phyloP scores from a whole-genome alignment of 441 rosid species.

The Arabidopsis lyrata region DNA sequence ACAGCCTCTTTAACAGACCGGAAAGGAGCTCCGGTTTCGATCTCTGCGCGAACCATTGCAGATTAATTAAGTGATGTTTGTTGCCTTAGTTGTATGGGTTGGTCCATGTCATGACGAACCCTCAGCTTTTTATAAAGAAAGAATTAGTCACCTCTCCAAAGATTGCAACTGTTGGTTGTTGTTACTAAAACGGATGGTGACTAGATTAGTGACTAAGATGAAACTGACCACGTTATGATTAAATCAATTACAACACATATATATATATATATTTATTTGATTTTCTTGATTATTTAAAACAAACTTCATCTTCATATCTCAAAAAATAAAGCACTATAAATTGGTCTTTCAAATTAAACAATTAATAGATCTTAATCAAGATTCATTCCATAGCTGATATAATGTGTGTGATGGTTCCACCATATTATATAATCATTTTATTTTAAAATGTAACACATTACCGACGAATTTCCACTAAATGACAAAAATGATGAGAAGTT shows the following conservation, averaged over 20 bases:
- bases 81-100: constrained; percentile 28
- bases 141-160: neutral
- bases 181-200: constrained; percentile 40
- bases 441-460: constrained; percentile 3
- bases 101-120: constrained; percentile 32
- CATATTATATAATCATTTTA: neutral
- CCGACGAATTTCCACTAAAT: neutral
- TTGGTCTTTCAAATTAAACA: neutral
- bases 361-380: neutral
- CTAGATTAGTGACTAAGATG: constrained; percentile 22
- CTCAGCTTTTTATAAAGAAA: constrained; percentile 36
- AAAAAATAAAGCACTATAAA: neutral
- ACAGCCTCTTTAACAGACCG: constrained; percentile 74
- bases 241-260: neutral
- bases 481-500: constrained; percentile 23
- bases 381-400: neutral
- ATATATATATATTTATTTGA: neutral
- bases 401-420: neutral
- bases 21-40: constrained; percentile 71
- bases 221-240: constrained; percentile 3
- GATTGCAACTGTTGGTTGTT: constrained; percentile 35
- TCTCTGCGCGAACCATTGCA: constrained; percentile 58
- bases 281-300: neutral
- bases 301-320: neutral
- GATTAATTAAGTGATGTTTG: neutral